phyloP scores from a whole-genome alignment of 768 basidiomycete species.

The Podaxis sp. region DNA sequence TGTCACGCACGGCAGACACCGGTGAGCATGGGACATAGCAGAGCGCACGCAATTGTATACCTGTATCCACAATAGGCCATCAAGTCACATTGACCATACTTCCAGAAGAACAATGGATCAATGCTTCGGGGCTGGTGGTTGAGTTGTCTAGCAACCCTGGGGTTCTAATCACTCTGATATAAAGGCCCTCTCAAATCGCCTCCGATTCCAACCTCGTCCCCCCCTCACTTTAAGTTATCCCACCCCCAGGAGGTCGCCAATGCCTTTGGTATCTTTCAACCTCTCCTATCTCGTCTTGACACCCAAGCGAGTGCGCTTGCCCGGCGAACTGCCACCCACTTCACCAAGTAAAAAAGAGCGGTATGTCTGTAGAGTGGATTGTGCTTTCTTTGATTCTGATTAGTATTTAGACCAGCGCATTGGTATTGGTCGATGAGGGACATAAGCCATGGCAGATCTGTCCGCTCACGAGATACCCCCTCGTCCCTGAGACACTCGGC shows the following conservation, averaged over 20 bases:
- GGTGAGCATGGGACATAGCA: not conserved
- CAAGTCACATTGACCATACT: not conserved
- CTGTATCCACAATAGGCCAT: not conserved
- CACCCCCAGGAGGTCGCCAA: no score
- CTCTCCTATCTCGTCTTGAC: conserved; percentile 54
- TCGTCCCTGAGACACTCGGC: not conserved
- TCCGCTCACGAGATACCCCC: not conserved
- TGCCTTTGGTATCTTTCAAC: conserved; percentile 37
- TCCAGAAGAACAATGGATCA: conserved; percentile 11
- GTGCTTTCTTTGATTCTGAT: not conserved
- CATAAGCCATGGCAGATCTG: conserved; percentile 8
- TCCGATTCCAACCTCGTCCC: not conserved
- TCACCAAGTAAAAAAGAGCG: conserved; percentile 20
- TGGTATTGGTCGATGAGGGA: conserved; percentile 12
- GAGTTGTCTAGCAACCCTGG: conserved; percentile 4
- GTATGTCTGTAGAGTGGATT: conserved; percentile 13
- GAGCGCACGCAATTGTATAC: not conserved
- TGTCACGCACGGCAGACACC: not conserved
- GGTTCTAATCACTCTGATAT: not conserved
- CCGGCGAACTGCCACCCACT: conserved; percentile 31
- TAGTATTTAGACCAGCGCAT: not conserved
- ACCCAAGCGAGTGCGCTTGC: conserved; percentile 50
- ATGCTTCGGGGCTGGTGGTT: not conserved
- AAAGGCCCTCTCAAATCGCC: not conserved
- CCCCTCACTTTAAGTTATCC: not conserved